Evolutionary conservation across 176 grass and related monocot species (phyloP), one percentile per base, ranked within the genome.

Genomic region (Puccinellia tenuiflora): DNA sequence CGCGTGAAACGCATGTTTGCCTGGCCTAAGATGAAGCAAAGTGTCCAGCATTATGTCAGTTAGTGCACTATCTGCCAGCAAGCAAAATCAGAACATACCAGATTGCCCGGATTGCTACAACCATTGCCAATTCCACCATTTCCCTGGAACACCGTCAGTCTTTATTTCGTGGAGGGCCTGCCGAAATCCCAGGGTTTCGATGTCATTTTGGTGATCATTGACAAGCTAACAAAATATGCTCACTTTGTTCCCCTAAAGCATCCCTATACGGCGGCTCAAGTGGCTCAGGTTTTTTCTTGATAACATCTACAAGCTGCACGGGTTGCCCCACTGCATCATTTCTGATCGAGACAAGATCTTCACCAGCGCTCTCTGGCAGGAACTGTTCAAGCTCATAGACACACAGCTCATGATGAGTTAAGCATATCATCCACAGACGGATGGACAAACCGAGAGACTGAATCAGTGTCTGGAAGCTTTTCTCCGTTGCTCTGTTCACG

Each of bases 241-340:
- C 61, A 65, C 3, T 65, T 65, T 7, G 0, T 65, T 0, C 29
- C 61, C 2, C 16, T 65, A 1, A 17, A 15, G 3, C 61, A 65
- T 3, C 61, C 29, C 0, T 65, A 17, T 2, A 20, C 61, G 0
- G 16, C 61, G 0, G 3, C 1, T 0, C 28, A 64, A 17, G 29
- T 30, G 0, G 60, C 60, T 7, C 10, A 16, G 3, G 0, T 6
- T 6, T 0, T 64, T 31, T 5, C 5, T 33, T 1, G 29, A 31
- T 30, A 6, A 18, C 2, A 15, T 64, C 2, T 64, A 64, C 14
- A 17, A 15, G 4, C 5, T 64, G 0, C 60, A 64, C 1, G 29
- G 60, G 0, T 1, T 64, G 1, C 60, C 42, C 3, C 10, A 43
- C 0, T 45, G 42, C 11, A 45, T 45, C 29, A 6, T 29, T 8